Base-by-base conservation (phyloP, 2,329 filamentous ascomycete genomes). In the Ophidiomyces ophidiicola region DNA sequence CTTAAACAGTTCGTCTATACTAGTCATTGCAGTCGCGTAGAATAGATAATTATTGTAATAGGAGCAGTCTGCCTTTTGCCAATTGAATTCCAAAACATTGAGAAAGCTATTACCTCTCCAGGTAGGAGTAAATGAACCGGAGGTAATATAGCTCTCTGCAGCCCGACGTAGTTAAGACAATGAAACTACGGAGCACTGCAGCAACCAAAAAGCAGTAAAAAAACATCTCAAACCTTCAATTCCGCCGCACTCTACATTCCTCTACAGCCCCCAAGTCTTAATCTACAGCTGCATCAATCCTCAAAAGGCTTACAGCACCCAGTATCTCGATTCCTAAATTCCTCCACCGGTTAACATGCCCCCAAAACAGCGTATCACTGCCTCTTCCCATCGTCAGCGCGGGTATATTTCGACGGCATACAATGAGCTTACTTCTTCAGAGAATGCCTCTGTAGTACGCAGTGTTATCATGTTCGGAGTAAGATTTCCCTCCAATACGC, bases 391-490 rank as follows among this genome's bases (percentile, higher is more conserved):
- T 42, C 56, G 57, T 49, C 57, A 61, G 51, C 69, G 67, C 51
- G 71, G 77, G 46, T 68, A 74, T 58, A 49, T 80, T 48, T 65
- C 64, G 50, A 67, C 66, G 42, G 67, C 72, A 48, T 82, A 80
- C 60, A 68, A 71, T 44, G 66, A 74, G 48, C 53, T 82, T 53
- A 81, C 76, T 40, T 71, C 72, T 19, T 60, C 78, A 23, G 79
- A 83, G 55, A 82, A 83, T 60, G 70, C 75, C 34, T 71, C 76
- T 41, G 71, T 82, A 41, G 78, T 82, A 44, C 71, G 74, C 51
- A 81, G 78, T 55, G 63, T 82, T 49, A 67, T 73, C 47, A 58
- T 81, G 51, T 82, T 82, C 54, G 77, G 76, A 41, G 78, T 82
- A 69, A 56, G 77, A 66, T 18, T 20, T 31, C 30, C 15, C 14